Base-by-base conservation (phyloP, 441 rosid genomes). In the Breynia disticha region DNA sequence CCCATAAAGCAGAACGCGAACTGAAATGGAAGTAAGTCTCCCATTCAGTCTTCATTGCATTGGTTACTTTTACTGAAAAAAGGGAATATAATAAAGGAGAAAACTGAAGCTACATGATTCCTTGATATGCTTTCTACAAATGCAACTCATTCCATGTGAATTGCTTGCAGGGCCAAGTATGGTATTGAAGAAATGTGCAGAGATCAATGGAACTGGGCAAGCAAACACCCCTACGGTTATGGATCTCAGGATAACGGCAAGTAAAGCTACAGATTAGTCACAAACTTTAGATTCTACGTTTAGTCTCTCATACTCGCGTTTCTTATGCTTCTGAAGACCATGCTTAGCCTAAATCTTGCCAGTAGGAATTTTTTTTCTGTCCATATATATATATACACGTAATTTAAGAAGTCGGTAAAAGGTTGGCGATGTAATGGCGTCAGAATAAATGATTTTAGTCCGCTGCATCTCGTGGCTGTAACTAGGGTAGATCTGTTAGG, bases 181-280 rank as follows among this genome's bases (percentile, higher is more conserved):
- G 96, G 93, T 11, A 67, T 91, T 6, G 87, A 80, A 41, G 94
- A 91, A 59, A 87, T 91, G 94, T 91, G 96, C 67, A 73, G 82
- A 57, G 96, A 87, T 70, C 90, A 79, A 50, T 87, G 96, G 96
- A 83, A 85, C 65, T 91, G 98, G 95, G 95, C 98, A 7, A 80
- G 86, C 82, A 84, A 83, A 72, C 86, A 91, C 67, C 95, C 98
- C n/a, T 78, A 84, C 44, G 98, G 98, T 55, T 86, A 87, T 53
- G 82, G 52, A 39, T 65, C 91, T 38, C 52, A 84, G 7, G 71
- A 52, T 35, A 15, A 41, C 4, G 16, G 8, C 2, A 52, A 52
- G 19, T 16, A 38, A 46, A 3, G 16, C 16, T 11, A 16, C 2
- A n/a, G 49, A 18, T n/a, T 46, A 46, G 20, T 46, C 20, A n/a